A percentile compares a stretch with the other conserved stretches of the same genome.
Evolutionary conservation across 495 filamentous ascomycete genomes (phyloP).

Genomic region (Parathielavia hyrcaniae): DNA sequence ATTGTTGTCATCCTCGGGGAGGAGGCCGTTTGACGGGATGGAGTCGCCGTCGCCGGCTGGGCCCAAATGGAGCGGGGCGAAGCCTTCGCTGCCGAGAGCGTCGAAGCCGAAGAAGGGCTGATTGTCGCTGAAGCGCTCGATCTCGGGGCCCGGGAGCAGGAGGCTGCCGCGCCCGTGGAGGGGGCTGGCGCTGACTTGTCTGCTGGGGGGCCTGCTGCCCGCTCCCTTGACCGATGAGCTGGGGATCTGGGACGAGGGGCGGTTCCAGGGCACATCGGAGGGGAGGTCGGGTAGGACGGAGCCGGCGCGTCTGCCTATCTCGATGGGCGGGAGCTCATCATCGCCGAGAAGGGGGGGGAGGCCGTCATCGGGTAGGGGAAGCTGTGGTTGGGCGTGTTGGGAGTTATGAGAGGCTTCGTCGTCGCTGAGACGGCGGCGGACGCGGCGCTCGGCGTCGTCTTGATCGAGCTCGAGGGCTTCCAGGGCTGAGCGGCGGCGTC

Average conservation of each 20-base stretch:
- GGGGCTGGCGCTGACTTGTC: conserved; percentile 36
- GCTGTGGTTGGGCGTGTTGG: conserved; percentile 12
- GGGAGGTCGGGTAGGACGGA: conserved; percentile 36
- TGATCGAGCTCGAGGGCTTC: conserved; percentile 26
- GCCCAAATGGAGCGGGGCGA: conserved; percentile 17
- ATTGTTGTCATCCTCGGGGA: too few relatives aligned
- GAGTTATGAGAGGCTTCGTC: conserved; percentile 19
- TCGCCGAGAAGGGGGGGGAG: conserved; percentile 12
- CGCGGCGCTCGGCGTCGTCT: conserved; percentile 25
- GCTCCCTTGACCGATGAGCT: conserved; percentile 38
- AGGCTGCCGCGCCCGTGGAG: conserved; percentile 31
- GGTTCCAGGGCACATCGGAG: conserved; percentile 44
- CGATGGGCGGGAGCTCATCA: conserved; percentile 23
- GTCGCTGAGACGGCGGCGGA: conserved; percentile 28
- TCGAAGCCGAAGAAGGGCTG: conserved; percentile 28
- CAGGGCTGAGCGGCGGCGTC: conserved; percentile 21
- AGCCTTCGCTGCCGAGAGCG: conserved; percentile 20
- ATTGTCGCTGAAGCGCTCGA: conserved; percentile 39
- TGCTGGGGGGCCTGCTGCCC: conserved; percentile 30
- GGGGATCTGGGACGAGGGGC: conserved; percentile 36
- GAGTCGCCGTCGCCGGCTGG: conserved; percentile 10
- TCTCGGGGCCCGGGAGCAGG: conserved; percentile 23
- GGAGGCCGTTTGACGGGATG: background rate
- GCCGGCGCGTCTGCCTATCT: conserved; percentile 37
- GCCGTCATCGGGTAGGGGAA: conserved; percentile 3